Base-by-base conservation (phyloP, 805 yeast genomes). In the Hagleromyces aurorensis region DNA sequence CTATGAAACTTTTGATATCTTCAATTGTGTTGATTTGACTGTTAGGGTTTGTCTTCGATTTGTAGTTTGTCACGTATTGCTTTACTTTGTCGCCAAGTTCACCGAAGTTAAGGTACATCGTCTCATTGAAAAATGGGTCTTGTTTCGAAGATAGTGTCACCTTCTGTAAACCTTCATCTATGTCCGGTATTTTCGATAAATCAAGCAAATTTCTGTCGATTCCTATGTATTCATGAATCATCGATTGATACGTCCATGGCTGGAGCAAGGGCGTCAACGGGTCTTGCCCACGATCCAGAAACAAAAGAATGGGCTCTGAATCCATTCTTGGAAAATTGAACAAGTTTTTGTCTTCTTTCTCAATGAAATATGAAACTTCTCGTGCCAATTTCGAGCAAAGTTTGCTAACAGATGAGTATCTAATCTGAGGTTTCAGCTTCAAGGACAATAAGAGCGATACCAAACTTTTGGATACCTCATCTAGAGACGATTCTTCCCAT, bases 181-280 rank as follows among this genome's bases (percentile, higher is more conserved):
- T 59, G 41, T 69, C 74, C 2, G 79, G 70, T 1, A 72, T 67
- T 1, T 56, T 46, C 0, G 77, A 62, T 19, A 87, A 54, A 43
- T 75, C 79, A 4, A 85, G 94, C 2, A 87, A 70, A 44, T 91
- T 89, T 49, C 85, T 79, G 19, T 66, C 61, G 35, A 91, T 82
- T 2, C 89, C 94, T 17, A 91, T 62, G 13, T 86, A 68, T 52
- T 93, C 97, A 53, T 89, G 94, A 11, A 91, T 84, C 97, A 91
- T 89, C 2, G 96, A 82, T 52, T 89, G 97, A 57, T 85, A 91
- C 1, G 98, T 87, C 99, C 99, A 91, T 2, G 97, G 98, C 21
- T 79, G 73, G 27, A 91, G 60, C 17, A 91, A 65, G 1, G 99
- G 96, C 1, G 99, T 89, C 9, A 89, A 65, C 2, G 98, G 96